Evolutionary conservation across 257 asterid species (phyloP), one percentile per base, ranked within the genome.

Genomic region (Solanum pimpinellifolium): DNA sequence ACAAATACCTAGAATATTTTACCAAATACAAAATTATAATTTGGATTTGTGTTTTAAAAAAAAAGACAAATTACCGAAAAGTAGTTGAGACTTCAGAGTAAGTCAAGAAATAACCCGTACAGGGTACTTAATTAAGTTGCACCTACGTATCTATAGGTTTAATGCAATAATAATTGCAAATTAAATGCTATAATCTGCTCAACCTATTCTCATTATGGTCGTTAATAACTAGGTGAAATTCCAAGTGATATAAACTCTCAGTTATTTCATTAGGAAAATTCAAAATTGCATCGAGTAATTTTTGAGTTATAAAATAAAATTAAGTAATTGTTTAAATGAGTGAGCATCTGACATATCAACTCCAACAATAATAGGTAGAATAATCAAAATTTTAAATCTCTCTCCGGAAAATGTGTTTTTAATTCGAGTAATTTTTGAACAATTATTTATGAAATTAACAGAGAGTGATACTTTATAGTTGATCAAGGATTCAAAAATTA

Each of bases 181-280:
- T 77, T 77, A 81, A 81, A 31, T 41, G 37, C 14, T 46, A 39
- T 81, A 81, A 81, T 46, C 68, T 6, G 18, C 68, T 47, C 85
- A 46, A 78, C 65, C 39, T 12, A 78, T 78, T 25, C 39, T 46
- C 84, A 46, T 44, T 46, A 47, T 46, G 42, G 41, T 78, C 66
- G 41, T 78, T 39, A 39, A 23, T 75, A 39, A 75, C 52, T 11
- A 75, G 56, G 33, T 75, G 33, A 39, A 75, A 21, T 23, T 75
- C 12, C 31, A 42, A 42, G 35, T 12, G 13, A 44, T 44, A 44
- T 11, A 44, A 10, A 44, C 15, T 0, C 5, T 11, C 49, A 44
- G 15, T 4, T 4, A 44, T 44, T 3, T 44, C 2, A 41, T 41
- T 44, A 44, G 49, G 35, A n/a, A 42, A 42, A 11, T 3, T 11